Base-by-base conservation (phyloP, 495 filamentous ascomycete species). In the Hypoxylon lienhwacheense region DNA sequence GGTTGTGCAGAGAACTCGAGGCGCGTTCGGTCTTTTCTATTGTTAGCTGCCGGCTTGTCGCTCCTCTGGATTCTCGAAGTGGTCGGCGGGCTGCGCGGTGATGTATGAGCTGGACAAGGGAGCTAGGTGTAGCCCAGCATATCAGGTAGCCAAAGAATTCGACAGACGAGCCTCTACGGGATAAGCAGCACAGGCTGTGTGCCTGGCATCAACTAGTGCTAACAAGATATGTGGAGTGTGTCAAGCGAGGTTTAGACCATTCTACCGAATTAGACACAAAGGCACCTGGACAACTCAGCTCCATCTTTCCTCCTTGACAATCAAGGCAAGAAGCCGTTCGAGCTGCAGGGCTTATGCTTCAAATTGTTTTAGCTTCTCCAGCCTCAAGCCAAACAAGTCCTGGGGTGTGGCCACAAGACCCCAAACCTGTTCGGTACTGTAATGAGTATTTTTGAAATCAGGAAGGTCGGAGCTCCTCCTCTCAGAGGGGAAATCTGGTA, bases 241-340 rank as follows among this genome's bases (percentile, higher is more conserved):
- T 47, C 53, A 58, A 53, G 59, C 59, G 54, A 58, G 58, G 36
- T 55, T 52, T 40, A 61, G 52, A 61, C 39, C 29, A 48, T 28
- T 56, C 42, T 53, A 41, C 47, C 58, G 41, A 56, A 61, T 56
- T 55, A 61, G 58, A 61, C 58, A 61, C 58, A 56, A 56, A 48
- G 47, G 52, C 44, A 42, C 47, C 25, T 52, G 41, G 58, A 47
- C 58, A 61, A 59, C 59, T 59, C 21, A 54, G 59, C 59, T 63
- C 53, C 53, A 53, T 58, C 59, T 54, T 54, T 56, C 45, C 34
- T 41, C 39, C 44, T 46, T 63, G 49, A 58, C 59, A 63, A 63
- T 63, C 59, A 63, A 63, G 59, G 59, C 59, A 58, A 58, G 59
- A 53, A 63, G 59, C 59, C 59, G 59, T 40, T 63, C 48, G 12